These are phyloP conservation scores for Solanum hybrid DNA, from an alignment of 305 asterid species.

Conservation along the genomic window DNA sequence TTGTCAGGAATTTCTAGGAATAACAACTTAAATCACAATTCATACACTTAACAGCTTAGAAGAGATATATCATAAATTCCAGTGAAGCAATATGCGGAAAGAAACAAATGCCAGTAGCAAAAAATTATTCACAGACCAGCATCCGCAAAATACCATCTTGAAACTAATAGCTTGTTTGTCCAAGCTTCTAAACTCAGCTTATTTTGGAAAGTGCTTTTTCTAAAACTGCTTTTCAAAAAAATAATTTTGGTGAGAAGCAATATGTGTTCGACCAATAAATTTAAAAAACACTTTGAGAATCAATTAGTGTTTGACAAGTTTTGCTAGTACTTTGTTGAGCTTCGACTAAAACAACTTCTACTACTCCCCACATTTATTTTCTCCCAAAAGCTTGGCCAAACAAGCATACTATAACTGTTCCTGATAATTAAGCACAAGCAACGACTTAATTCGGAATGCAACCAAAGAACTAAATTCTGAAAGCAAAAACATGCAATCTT, in stretches of 20 bases:
- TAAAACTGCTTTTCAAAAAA: not conserved
- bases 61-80: not conserved
- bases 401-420: not conserved
- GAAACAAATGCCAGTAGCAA: not conserved
- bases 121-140: not conserved
- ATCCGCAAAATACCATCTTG: not conserved
- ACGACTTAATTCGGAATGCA: not conserved
- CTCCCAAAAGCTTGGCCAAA: not conserved
- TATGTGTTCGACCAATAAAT: not conserved
- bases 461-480: not conserved
- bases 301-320: not conserved
- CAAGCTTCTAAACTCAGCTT: not conserved
- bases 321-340: not conserved
- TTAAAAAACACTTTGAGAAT: not conserved
- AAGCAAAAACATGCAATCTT: not conserved
- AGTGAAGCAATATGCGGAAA: not conserved
- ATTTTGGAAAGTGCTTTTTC: not conserved
- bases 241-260: not conserved
- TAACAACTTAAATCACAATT: not conserved
- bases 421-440: not conserved
- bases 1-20: not conserved
- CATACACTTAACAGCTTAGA: not conserved
- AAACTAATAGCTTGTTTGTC: not conserved
- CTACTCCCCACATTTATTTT: not conserved
- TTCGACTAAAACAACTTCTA: not conserved